A percentile compares a stretch with the other conserved stretches of the same genome.
These are phyloP conservation scores for Backusella luteola DNA, from an alignment of 192 early-diverging fungal genomes.

Conservation along the genomic window DNA sequence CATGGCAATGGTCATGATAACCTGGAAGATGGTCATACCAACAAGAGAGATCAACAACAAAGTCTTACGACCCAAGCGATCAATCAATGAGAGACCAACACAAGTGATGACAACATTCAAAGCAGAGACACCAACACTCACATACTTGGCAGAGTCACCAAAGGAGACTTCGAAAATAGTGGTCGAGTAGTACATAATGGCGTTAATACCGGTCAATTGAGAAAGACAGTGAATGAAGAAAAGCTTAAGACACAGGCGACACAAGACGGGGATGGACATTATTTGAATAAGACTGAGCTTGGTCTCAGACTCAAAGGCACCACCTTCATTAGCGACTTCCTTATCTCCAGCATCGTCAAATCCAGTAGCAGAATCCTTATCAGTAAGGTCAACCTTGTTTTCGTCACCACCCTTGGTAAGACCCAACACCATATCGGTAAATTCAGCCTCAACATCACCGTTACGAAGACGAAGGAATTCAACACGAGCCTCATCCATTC, in stretches of 20 bases:
- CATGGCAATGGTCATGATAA: slow-evolving; percentile 42
- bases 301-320: slow-evolving; percentile 10
- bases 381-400: slow-evolving; percentile 9
- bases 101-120: slow-evolving; percentile 59
- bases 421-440: slow-evolving; percentile 45
- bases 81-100: slow-evolving; percentile 55
- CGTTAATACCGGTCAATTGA: slow-evolving; percentile 71
- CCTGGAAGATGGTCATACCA: slow-evolving; percentile 64
- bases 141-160: slow-evolving; percentile 44
- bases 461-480: slow-evolving; percentile 59
- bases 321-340: slow-evolving; percentile 15
- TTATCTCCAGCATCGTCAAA: background rate
- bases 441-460: slow-evolving; percentile 59
- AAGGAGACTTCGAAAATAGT: slow-evolving; percentile 62
- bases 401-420: slow-evolving; percentile 7
- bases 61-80: slow-evolving; percentile 61
- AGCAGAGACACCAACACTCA: slow-evolving; percentile 57
- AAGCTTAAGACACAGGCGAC: slow-evolving; percentile 50
- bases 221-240: slow-evolving; percentile 52
- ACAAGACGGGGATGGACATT: slow-evolving; percentile 31
- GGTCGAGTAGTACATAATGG: slow-evolving; percentile 64
- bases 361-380: slow-evolving; percentile 14
- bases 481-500: slow-evolving; percentile 57
- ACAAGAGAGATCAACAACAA: slow-evolving; percentile 56
- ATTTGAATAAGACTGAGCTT: slow-evolving; percentile 36